phyloP scores from a whole-genome alignment of 2,329 filamentous ascomycete species.

The Coleophoma eucalyptorum region DNA sequence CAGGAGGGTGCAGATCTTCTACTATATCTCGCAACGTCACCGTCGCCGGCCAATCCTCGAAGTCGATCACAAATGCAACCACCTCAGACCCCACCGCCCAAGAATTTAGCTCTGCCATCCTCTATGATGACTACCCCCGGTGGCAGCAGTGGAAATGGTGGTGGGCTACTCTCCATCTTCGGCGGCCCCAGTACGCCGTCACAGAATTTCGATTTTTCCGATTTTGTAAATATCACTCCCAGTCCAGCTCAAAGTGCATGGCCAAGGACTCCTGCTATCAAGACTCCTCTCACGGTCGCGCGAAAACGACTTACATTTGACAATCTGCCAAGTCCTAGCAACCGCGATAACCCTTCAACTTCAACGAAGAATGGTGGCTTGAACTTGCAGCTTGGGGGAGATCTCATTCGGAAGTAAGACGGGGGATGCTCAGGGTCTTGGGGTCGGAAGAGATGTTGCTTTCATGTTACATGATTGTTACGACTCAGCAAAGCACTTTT shows the following conservation, averaged over 20 bases:
- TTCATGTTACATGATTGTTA: constrained; percentile 3
- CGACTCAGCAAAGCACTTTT: background rate
- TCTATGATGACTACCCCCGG: constrained; percentile 89
- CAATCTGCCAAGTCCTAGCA: constrained; percentile 11
- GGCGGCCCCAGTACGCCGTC: constrained; percentile 72
- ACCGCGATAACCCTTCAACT: constrained; percentile 7
- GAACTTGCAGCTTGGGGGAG: constrained; percentile 64
- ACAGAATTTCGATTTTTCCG: constrained; percentile 85
- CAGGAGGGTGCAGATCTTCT: constrained; percentile 80
- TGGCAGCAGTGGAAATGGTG: constrained; percentile 53
- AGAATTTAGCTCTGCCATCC: constrained; percentile 67
- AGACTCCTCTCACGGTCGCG: constrained; percentile 22
- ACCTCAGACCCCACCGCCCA: constrained; percentile 73
- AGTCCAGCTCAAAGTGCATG: constrained; percentile 88
- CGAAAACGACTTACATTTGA: constrained; percentile 25
- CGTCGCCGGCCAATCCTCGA: constrained; percentile 70
- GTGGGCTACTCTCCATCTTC: constrained; percentile 62
- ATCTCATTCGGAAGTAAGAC: constrained; percentile 39
- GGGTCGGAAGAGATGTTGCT: no score
- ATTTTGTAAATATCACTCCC: constrained; percentile 96
- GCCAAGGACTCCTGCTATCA: constrained; percentile 32
- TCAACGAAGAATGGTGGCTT: constrained; percentile 44
- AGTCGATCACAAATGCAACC: constrained; percentile 53
- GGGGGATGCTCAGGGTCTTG: no score
- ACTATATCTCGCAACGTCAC: constrained; percentile 85